Conservation (phyloP, 2,329 filamentous ascomycete species). For the Lachnellula subtilissima region DNA sequence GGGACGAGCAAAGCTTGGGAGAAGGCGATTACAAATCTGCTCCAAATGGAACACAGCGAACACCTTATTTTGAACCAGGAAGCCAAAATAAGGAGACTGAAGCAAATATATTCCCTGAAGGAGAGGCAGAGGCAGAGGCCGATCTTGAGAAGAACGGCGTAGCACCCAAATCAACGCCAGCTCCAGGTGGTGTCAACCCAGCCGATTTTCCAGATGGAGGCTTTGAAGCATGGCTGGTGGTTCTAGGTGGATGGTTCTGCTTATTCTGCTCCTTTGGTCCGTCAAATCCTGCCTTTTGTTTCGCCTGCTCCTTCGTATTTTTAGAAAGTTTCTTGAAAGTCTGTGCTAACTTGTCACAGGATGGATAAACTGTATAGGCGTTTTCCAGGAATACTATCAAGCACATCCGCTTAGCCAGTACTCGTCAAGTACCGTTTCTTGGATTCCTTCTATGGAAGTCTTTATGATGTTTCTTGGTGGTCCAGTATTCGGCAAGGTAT, state of each 20-base stretch:
- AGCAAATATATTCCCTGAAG: constrained; percentile 68
- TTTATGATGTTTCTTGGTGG: constrained; percentile 51
- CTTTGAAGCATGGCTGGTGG: constrained; percentile 49
- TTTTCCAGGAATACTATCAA: constrained; percentile 57
- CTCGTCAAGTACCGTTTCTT: constrained; percentile 52
- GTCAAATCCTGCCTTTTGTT: not conserved
- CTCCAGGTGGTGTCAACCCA: constrained; percentile 33
- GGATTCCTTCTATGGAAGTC: constrained; percentile 54
- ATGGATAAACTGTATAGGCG: constrained; percentile 47
- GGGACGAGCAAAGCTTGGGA: not conserved
- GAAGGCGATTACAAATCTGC: too few relatives aligned
- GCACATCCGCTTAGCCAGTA: constrained; percentile 42
- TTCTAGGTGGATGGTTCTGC: constrained; percentile 43
- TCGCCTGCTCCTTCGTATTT: too few relatives aligned
- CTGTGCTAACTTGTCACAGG: constrained; percentile 15
- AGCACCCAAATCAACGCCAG: constrained; percentile 10
- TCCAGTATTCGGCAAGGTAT: constrained; percentile 58
- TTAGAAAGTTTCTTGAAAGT: not conserved
- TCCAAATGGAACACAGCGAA: not conserved
- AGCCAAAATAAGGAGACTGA: constrained; percentile 33
- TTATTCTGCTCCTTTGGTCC: constrained; percentile 44
- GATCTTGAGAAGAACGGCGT: constrained; percentile 59
- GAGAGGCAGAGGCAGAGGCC: constrained; percentile 86
- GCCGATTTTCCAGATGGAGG: constrained; percentile 58
- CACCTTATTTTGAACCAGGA: constrained; percentile 3